Base-by-base conservation (phyloP, 139 green algal species). In the Mesotaenium endlicherianum region DNA sequence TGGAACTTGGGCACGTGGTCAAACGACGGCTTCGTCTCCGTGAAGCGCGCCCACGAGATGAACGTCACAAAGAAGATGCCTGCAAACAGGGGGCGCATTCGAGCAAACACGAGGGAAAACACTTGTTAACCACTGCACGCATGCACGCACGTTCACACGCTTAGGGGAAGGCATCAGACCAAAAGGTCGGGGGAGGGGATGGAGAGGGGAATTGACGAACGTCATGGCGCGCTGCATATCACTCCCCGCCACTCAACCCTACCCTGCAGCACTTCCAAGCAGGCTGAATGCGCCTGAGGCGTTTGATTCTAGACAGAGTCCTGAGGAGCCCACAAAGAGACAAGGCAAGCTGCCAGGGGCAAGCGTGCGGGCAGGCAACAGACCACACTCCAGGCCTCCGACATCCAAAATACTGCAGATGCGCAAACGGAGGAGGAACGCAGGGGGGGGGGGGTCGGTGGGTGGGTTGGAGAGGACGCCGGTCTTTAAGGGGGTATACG, bases 51-150 rank as follows among this genome's bases (percentile, higher is more conserved):
- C 89, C 90, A 92, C 30, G 77, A 55, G 60, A 90, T 89, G 68
- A 93, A 93, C 41, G 87, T 93, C 72, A 87, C 92, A 82, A 93
- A 93, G 78, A 93, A 88, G n/a, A 89, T 90, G 57, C 74, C 74
- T 81, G 74, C 49, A 69, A 78, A 69, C 64, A 78, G 38, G 14
- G 38, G 36, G 8, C 8, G 8, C 8, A 74, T 8, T 8, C 6
- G 36, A 74, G 38, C 6, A 14, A 26, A 11, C 11, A 26, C 11
- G 47, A 26, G 47, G 8, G 8, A 57, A 57, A 57, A 11, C 47
- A 11, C 47, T 8, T 57, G 47, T 57, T 57, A 11, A 57, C 11
- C 8, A 26, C 47, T n/a, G n/a, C n/a, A n/a, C n/a, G n/a, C n/a
- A n/a, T n/a, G n/a, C 8, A 57, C 47, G 47, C 47, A 57, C 47